These are phyloP conservation scores for Alternaria gansuensis DNA, from an alignment of 2,329 filamentous ascomycete species.

Conservation along the genomic window DNA sequence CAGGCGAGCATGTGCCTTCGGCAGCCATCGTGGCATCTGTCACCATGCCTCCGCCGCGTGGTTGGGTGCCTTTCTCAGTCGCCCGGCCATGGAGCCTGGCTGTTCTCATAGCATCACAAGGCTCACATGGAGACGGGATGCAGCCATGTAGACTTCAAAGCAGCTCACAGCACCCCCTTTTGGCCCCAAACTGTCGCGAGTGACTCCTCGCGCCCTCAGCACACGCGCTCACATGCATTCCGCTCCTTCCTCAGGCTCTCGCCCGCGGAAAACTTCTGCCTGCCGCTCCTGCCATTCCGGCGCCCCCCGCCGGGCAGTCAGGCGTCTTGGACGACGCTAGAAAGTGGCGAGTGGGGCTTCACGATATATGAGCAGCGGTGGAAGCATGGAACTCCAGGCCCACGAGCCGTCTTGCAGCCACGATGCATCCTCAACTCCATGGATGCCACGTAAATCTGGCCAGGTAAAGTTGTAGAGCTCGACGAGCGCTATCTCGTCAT, in stretches of 20 bases:
- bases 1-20: slow-evolving; percentile 6
- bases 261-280: neutral
- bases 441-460: slow-evolving; percentile 2
- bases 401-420: slow-evolving; percentile 24
- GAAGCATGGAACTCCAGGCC: slow-evolving; percentile 28
- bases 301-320: slow-evolving; percentile 23
- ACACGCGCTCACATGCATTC: neutral
- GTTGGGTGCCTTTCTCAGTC: neutral
- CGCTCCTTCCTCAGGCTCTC: neutral
- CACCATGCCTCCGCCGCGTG: neutral
- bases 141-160: neutral
- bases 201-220: neutral
- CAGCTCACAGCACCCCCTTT: neutral
- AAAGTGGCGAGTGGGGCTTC: slow-evolving; percentile 19
- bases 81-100: neutral
- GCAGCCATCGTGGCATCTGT: neutral
- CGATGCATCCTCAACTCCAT: slow-evolving; percentile 28
- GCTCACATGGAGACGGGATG: neutral
- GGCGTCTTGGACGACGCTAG: slow-evolving; percentile 13
- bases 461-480: slow-evolving; percentile 32
- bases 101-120: neutral
- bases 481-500: slow-evolving; percentile 30
- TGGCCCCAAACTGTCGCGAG: neutral
- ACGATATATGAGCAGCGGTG: slow-evolving; percentile 18
- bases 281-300: slow-evolving; percentile 6